These are phyloP conservation scores for Debaryomyces tyrocola DNA, from an alignment of 805 yeast species.

Conservation along the genomic window DNA sequence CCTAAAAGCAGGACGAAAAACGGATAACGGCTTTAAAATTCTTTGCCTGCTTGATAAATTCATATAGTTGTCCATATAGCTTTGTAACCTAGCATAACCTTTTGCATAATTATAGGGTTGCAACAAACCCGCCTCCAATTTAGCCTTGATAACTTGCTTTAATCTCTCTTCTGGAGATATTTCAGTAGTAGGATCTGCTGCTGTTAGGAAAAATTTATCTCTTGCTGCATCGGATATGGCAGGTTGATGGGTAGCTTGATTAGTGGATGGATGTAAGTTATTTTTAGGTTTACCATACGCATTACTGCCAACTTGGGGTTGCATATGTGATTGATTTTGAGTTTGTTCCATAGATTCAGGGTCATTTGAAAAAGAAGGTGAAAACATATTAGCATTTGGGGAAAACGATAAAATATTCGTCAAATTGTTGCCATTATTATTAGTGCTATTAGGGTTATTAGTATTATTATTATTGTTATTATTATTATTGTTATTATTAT, in stretches of 20 bases:
- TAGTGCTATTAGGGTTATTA: slow-evolving; percentile 1
- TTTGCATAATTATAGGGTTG: slow-evolving; percentile 93
- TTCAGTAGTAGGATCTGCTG: slow-evolving; percentile 95
- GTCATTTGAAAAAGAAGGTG: slow-evolving; percentile 10
- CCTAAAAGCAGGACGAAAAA: slow-evolving; percentile 88
- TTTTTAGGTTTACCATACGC: too few relatives aligned
- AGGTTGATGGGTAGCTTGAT: slow-evolving; percentile 28
- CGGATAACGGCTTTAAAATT: slow-evolving; percentile 78
- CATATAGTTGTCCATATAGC: slow-evolving; percentile 93
- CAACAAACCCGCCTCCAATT: slow-evolving; percentile 86
- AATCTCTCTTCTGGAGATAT: slow-evolving; percentile 91
- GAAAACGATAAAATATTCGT: slow-evolving; percentile 28
- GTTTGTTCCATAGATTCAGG: slow-evolving; percentile 2
- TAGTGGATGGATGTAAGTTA: neutral
- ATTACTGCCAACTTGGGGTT: neutral
- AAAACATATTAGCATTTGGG: slow-evolving; percentile 24
- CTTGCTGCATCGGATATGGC: slow-evolving; percentile 73
- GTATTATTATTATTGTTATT: slow-evolving; percentile 4
- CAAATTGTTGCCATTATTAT: slow-evolving; percentile 12
- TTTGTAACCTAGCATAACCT: slow-evolving; percentile 87
- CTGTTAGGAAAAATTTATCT: slow-evolving; percentile 91
- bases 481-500: neutral
- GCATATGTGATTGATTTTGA: neutral
- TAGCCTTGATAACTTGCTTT: slow-evolving; percentile 91
- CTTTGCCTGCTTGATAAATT: slow-evolving; percentile 78